A percentile compares a stretch with the other conserved stretches of the same genome.
phyloP scores from a whole-genome alignment of 768 basidiomycete genomes.

The Rhodocollybia butyracea region DNA sequence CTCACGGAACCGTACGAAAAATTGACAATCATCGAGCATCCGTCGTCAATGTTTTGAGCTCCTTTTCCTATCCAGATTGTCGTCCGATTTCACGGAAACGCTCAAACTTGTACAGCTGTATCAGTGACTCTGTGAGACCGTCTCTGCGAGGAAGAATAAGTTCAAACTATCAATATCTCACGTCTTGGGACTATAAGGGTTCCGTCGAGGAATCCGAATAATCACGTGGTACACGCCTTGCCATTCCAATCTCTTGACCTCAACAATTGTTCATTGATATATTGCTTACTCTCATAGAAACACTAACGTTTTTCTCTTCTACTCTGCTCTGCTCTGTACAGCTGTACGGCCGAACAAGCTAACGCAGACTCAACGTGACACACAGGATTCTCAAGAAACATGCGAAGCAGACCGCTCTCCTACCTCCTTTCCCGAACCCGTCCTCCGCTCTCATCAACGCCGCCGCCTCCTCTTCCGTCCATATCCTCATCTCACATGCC shows the following conservation, averaged over 20 bases:
- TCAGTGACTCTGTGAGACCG: slow-evolving; percentile 41
- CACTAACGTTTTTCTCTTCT: slow-evolving; percentile 37
- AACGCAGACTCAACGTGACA: slow-evolving; percentile 86
- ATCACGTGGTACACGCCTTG: slow-evolving; percentile 16
- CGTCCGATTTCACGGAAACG: slow-evolving; percentile 44
- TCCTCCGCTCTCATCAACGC: too few species aligned
- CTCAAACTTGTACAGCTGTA: slow-evolving; percentile 37
- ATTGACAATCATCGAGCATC: too few species aligned
- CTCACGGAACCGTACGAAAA: slow-evolving; percentile 34
- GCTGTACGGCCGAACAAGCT: slow-evolving; percentile 81
- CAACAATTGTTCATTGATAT: too few species aligned
- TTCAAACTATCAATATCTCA: slow-evolving; percentile 40
- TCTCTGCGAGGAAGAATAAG: slow-evolving; percentile 32
- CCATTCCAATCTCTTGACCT: too few species aligned
- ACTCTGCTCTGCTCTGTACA: slow-evolving; percentile 23
- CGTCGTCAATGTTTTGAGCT: slow-evolving; percentile 80
- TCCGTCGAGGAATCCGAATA: slow-evolving; percentile 16
- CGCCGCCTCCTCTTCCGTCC: too few species aligned
- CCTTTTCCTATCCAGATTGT: slow-evolving; percentile 50
- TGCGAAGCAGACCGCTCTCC: slow-evolving; percentile 82
- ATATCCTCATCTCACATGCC: too few species aligned
- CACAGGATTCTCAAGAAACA: slow-evolving; percentile 96
- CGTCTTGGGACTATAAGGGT: slow-evolving; percentile 32
- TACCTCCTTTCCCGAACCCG: slow-evolving; percentile 56
- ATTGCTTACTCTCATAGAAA: slow-evolving; percentile 28